Conservation (phyloP, 805 yeast species). For the Starmerella potacharoeniae region DNA sequence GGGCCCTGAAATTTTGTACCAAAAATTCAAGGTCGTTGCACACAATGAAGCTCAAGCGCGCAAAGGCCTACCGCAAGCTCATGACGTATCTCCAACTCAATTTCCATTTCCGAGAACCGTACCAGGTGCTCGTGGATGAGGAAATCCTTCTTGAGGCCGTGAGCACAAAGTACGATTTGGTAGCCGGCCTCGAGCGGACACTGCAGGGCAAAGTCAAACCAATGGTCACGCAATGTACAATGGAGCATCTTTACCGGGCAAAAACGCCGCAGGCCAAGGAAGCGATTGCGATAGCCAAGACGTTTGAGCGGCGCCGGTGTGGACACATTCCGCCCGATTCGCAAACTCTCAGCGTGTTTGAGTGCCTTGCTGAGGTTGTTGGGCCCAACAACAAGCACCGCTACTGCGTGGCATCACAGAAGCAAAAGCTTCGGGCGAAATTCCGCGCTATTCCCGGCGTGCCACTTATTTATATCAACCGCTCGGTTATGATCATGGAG, state of each 20-base stretch:
- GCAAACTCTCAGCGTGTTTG: constrained; percentile 41
- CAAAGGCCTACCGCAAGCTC: constrained; percentile 86
- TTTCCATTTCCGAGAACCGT: constrained; percentile 88
- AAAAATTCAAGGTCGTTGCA: background rate
- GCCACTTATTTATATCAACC: constrained; percentile 74
- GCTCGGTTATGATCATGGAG: constrained; percentile 94
- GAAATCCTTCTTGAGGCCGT: constrained; percentile 57
- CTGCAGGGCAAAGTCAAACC: constrained; percentile 78
- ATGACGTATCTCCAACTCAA: constrained; percentile 74
- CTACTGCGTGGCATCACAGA: constrained; percentile 79
- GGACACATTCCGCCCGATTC: constrained; percentile 41
- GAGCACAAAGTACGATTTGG: constrained; percentile 61
- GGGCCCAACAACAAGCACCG: constrained; percentile 66
- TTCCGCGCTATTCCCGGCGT: constrained; percentile 77
- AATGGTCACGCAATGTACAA: constrained; percentile 91
- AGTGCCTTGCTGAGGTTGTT: constrained; percentile 44
- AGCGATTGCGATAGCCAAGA: constrained; percentile 72
- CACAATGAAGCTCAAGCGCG: constrained; percentile 88
- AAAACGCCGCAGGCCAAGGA: constrained; percentile 42
- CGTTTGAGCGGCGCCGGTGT: constrained; percentile 85
- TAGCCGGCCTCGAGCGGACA: constrained; percentile 68
- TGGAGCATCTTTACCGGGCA: constrained; percentile 67
- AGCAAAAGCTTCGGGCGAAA: constrained; percentile 52
- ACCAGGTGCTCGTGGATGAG: constrained; percentile 80
- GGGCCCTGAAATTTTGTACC: background rate